Percentiles rank a stretch among this genome's conserved stretches.
Evolutionary conservation across 2,329 filamentous ascomycete species (phyloP).

Genomic region (Aspergillus novofumigatus): DNA sequence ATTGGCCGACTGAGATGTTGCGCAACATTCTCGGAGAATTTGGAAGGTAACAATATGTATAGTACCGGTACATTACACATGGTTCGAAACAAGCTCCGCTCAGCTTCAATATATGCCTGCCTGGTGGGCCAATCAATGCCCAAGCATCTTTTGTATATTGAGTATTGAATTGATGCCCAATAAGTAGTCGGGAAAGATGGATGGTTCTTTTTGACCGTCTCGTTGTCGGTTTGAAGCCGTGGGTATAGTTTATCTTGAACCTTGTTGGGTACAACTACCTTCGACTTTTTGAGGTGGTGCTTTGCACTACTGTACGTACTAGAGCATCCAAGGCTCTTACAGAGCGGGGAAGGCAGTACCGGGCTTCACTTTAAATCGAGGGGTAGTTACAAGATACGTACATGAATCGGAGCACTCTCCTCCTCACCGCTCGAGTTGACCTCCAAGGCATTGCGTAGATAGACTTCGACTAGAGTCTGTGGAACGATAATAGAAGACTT

Average conservation of each 20-base stretch:
- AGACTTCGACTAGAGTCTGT: neutral
- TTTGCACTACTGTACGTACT: neutral
- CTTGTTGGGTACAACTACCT: neutral
- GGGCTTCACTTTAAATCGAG: neutral
- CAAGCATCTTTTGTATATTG: neutral
- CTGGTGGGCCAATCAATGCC: neutral
- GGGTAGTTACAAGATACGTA: neutral
- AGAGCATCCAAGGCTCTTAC: neutral
- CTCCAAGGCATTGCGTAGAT: neutral
- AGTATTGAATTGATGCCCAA: neutral
- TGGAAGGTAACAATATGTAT: neutral
- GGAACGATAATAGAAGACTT: neutral
- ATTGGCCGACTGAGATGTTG: neutral
- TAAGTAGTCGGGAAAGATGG: neutral
- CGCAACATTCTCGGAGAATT: neutral
- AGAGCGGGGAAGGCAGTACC: neutral
- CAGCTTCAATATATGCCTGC: neutral
- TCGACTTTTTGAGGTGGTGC: neutral
- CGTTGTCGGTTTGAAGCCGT: neutral
- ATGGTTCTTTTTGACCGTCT: neutral
- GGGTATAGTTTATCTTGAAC: neutral
- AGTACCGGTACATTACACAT: neutral
- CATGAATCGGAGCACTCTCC: constrained; percentile 8
- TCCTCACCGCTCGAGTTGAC: neutral
- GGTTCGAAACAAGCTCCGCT: neutral